Base-by-base conservation (phyloP, 495 filamentous ascomycete genomes). In the Neurospora pannonica region DNA sequence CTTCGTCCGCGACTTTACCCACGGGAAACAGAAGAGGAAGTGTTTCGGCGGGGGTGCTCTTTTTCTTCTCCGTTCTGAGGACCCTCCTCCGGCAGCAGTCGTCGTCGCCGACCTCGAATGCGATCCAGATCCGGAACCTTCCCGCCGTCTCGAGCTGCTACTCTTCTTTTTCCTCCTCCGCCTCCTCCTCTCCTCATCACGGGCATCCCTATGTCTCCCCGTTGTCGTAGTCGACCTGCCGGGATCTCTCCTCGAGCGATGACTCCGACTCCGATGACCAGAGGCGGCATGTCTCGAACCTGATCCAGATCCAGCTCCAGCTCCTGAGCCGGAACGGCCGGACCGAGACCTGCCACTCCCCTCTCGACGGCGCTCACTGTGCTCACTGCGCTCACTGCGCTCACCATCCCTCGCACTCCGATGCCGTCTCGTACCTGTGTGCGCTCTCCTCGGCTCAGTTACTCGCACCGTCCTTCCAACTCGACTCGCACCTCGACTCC, bases 1-100 rank as follows among this genome's bases (percentile, higher is more conserved):
- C 38, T 88, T 82, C 43, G 82, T 82, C n/a, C 83, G 78, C 72
- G 88, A 87, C 77, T 84, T 87, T 70, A 90, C 78, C 77, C 85
- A 85, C 21, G 88, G 86, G 71, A 87, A 84, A 74, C 86, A 88
- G 60, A 85, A 86, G 39, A 87, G 78, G 38, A 86, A 87, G 67
- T 77, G 77, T 75, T 81, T 82, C 2, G 84, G 83, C 39, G 76
- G 79, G n/a, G 79, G 7, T 71, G 70, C 62, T 73, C 70, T 39
- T 75, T 37, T 46, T 21, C 40, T 69, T 19, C 36, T 13, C 42
- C 28, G 34, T 43, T 42, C 38, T 43, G 24, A 36, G 6, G 21
- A 54, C 7, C 42, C 48, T 77, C 28, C 28, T 24, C 46, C 46
- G 10, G 9, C 46, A 11, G 43, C 9, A 0, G 46, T 24, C 13